Evolutionary conservation across 257 asterid genomes (phyloP), one percentile per base, ranked within the genome.

Genomic region (Echium plantagineum): DNA sequence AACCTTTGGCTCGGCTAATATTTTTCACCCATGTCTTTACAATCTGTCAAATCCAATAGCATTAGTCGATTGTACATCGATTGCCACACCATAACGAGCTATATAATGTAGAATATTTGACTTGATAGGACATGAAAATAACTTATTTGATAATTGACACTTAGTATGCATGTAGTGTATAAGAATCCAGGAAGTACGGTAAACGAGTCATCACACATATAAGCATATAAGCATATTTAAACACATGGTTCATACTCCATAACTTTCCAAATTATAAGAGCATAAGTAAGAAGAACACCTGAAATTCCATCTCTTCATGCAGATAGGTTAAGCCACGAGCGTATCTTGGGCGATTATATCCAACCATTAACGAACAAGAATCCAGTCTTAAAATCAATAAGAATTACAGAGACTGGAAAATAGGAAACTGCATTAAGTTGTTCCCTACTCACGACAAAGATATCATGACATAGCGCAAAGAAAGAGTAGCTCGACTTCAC

Each of bases 221-320:
- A n/a, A n/a, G n/a, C 10, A 42, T 4, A 13, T 42, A 42, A 42
- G 15, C 10, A 42, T 42, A n/a, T n/a, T n/a, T 42, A 5, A 15
- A 42, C 10, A 12, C 15, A 42, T 12, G 4, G 13, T 42, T 4
- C 4, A 10, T 42, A 42, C 49, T 42, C 49, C 10, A 24, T 1
- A 5, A 42, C 17, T 42, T 15, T 15, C 49, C 49, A 12, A 42
- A 42, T 42, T 17, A 55, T 28, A 1, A 9, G 46, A 47, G 24
- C 46, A 20, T n/a, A 31, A 18, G 15, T 16, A 21, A 66, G 51
- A 52, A 52, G 66, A 61, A 26, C 55, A 91, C 99, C 97, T 93
- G 99, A 83, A 93, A 82, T 38, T 86, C 97, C 99, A 93, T 93
- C 72, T 85, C 96, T 67, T 93, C 97, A 15, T 93, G 99, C 54